Evolutionary conservation across 2,329 filamentous ascomycete species (phyloP), one percentile per base, ranked within the genome.

Genomic region (Zopfia rhizophila): DNA sequence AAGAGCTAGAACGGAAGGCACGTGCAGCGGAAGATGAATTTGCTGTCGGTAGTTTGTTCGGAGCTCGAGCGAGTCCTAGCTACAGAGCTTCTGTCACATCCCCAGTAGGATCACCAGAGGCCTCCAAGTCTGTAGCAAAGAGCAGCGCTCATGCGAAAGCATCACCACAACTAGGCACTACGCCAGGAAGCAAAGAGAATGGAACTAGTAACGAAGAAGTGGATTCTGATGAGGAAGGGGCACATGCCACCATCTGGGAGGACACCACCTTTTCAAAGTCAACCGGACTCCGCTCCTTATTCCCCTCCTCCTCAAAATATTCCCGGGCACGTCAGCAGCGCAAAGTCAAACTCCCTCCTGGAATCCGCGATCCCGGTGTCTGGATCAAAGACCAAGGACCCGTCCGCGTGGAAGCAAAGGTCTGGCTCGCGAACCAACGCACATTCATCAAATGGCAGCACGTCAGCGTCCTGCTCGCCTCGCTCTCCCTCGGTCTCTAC

Each of bases 391-490:
- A 99, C 73, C 83, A 88, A 23, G 93, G 94, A 3, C 89, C 91
- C 24, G 82, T 97, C 55, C 89, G 91, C 67, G 91, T 99, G 45
- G 94, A 99, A 76, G 91, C 91, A 51, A 99, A 99, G 75, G 93
- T 99, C 21, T 99, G 94, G 93, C 86, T 99, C 45, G 94, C 94
- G 42, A 99, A 99, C 73, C 93, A 99, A 75, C 88, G 94, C 51
- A 99, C 94, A 0, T 99, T 97, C 69, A 87, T 99, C 72, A 97
- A 97, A 73, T 99, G 94, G 94, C 90, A 97, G 77, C 92, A 97
- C 71, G 91, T 99, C 63, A 88, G 86, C 51, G 85, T 99, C 36
- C 80, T 99, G 11, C 85, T 99, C 17, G 92, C 91, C 25, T 86
- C 87, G 16, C 75, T 99, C 21, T 90, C 90, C 0, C 77, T 99